Conservation (phyloP, 176 grass and related monocot genomes). For the Triticum urartu region DNA sequence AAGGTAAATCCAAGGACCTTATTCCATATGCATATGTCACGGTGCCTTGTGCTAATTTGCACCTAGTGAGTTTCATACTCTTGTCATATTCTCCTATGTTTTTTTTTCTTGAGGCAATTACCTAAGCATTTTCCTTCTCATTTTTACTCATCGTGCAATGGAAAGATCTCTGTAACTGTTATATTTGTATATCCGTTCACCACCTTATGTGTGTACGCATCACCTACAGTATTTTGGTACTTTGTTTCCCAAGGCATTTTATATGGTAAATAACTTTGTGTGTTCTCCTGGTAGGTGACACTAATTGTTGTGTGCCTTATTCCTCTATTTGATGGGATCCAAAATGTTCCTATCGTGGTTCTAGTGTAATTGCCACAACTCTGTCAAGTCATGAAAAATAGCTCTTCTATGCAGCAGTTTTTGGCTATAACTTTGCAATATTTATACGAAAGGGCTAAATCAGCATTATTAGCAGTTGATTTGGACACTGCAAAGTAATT, state of each 20-base stretch:
- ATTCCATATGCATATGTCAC: conserved; percentile 20
- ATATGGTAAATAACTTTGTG: neutral
- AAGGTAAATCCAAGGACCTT: conserved; percentile 56
- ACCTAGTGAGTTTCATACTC: neutral
- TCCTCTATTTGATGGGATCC: neutral
- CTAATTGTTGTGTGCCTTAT: neutral
- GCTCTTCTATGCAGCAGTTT: neutral
- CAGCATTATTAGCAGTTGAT: conserved; percentile 11
- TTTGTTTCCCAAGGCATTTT: conserved; percentile 3
- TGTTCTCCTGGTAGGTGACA: neutral
- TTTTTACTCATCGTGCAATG: conserved; percentile 11
- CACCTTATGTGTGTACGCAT: neutral
- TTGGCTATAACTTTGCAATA: conserved; percentile 16
- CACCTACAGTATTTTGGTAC: neutral
- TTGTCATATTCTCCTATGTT: neutral
- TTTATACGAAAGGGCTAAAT: conserved; percentile 26
- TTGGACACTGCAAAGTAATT: neutral
- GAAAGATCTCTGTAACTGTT: conserved; percentile 6
- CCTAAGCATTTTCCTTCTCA: neutral
- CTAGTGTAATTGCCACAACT: conserved; percentile 4
- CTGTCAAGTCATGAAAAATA: neutral
- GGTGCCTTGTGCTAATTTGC: neutral
- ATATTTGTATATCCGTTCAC: conserved; percentile 16
- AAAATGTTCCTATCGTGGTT: neutral
- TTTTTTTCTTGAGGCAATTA: neutral